These are phyloP conservation scores for Musa acuminata DNA, from an alignment of 176 grass and related monocot species.

Conservation along the genomic window DNA sequence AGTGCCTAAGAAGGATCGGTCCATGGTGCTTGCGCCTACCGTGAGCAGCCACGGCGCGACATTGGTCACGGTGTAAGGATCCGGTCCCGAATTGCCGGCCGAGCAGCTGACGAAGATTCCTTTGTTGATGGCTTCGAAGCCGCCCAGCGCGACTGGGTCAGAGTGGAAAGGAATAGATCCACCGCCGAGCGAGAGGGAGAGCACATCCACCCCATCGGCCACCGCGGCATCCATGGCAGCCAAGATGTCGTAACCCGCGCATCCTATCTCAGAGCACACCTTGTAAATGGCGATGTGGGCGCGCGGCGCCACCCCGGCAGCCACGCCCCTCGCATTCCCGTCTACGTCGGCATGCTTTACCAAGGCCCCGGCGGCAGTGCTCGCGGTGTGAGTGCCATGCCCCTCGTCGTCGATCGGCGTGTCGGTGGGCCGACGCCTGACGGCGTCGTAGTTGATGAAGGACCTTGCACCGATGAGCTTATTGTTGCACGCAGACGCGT, in stretches of 20 bases:
- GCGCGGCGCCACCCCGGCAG: constrained; percentile 40
- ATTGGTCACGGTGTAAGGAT: constrained; percentile 32
- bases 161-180: constrained; percentile 26
- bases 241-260: constrained; percentile 49
- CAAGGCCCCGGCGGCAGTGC: constrained; percentile 48
- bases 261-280: constrained; percentile 28
- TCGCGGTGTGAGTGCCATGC: constrained; percentile 71
- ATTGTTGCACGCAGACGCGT: constrained; percentile 61
- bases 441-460: constrained; percentile 44
- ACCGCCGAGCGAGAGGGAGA: constrained; percentile 54
- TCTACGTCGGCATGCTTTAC: constrained; percentile 29
- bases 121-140: constrained; percentile 41
- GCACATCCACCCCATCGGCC: constrained; percentile 58
- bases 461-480: constrained; percentile 75
- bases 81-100: constrained; percentile 51
- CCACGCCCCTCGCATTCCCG: constrained; percentile 34
- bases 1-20: constrained; percentile 37
- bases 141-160: constrained; percentile 43
- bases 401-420: constrained; percentile 31
- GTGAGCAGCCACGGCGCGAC: constrained; percentile 66
- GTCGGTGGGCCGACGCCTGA: constrained; percentile 41
- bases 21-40: constrained; percentile 55
- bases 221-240: constrained; percentile 65
- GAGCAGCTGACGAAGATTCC: constrained; percentile 24
- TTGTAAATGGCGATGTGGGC: constrained; percentile 70